phyloP scores from a whole-genome alignment of 169 alveolate genomes.

The Cryptosporidium xiaoi region DNA sequence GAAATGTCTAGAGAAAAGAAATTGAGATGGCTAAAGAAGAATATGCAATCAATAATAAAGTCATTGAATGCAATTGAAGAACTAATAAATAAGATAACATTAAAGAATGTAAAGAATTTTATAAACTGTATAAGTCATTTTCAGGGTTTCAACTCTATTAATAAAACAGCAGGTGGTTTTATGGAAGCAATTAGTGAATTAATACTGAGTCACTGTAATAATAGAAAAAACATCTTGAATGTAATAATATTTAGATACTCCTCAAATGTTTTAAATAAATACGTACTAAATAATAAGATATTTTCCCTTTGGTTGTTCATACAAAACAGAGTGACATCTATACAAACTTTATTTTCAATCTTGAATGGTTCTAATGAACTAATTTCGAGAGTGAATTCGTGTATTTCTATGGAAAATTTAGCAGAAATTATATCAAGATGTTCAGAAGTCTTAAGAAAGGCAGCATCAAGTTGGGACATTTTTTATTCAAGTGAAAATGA shows the following conservation, averaged over 20 bases:
- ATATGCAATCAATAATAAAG: neutral
- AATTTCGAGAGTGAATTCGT: neutral
- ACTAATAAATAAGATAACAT: neutral
- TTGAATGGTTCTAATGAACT: conserved; percentile 36
- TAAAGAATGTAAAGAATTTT: conserved; percentile 17
- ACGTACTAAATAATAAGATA: conserved; percentile 22
- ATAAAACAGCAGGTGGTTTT: neutral
- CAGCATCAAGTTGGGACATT: conserved; percentile 64
- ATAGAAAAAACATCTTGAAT: conserved; percentile 47
- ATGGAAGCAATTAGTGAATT: conserved; percentile 8
- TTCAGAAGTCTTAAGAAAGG: conserved; percentile 46
- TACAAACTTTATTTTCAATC: conserved; percentile 15
- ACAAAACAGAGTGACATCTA: conserved; percentile 30
- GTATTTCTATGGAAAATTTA: conserved; percentile 14
- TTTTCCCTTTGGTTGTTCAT: conserved; percentile 56
- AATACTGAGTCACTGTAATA: conserved; percentile 7
- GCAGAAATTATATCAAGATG: conserved; percentile 27
- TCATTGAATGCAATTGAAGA: conserved; percentile 6
- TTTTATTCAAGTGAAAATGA: conserved; percentile 9
- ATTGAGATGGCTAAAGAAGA: conserved; percentile 43
- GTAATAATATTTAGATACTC: conserved; percentile 16
- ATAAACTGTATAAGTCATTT: conserved; percentile 59
- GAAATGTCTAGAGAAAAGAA: neutral
- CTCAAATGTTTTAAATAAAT: neutral
- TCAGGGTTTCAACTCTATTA: conserved; percentile 15